Percentiles rank a stretch among this genome's conserved stretches.
Evolutionary conservation across 192 early-diverging fungal genomes (phyloP).

Genomic region (Geranomyces variabilis): DNA sequence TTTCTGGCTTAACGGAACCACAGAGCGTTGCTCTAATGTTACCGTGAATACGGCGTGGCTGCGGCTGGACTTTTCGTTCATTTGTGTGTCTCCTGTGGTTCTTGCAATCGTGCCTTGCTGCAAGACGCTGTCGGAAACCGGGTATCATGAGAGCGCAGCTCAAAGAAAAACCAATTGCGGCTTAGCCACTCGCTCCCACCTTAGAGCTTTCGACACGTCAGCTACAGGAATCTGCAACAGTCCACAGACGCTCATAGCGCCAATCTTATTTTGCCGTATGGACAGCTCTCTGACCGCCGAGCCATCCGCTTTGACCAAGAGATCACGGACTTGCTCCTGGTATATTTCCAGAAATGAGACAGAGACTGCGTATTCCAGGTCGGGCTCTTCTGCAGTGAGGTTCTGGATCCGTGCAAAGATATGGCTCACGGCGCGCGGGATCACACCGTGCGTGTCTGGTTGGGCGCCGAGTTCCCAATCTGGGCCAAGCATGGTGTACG

Average conservation of each 20-base stretch:
- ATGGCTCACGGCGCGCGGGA: constrained; percentile 51
- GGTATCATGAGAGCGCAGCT: background rate
- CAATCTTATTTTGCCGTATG: constrained; percentile 52
- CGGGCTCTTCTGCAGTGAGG: constrained; percentile 13
- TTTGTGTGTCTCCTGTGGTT: constrained; percentile 56
- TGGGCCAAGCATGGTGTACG: constrained; percentile 58
- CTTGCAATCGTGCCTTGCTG: constrained; percentile 45
- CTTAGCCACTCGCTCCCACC: too few species aligned
- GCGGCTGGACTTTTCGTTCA: constrained; percentile 49
- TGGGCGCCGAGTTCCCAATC: constrained; percentile 20
- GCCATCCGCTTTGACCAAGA: constrained; percentile 33
- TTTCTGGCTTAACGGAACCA: background rate
- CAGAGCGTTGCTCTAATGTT: constrained; percentile 42
- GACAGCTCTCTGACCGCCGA: constrained; percentile 43
- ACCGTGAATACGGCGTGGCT: constrained; percentile 58
- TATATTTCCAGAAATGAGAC: constrained; percentile 62
- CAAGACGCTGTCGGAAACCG: constrained; percentile 37
- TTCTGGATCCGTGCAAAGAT: constrained; percentile 43
- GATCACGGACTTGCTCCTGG: constrained; percentile 58
- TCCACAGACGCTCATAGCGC: constrained; percentile 47
- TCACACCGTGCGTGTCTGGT: constrained; percentile 47
- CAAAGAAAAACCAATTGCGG: background rate
- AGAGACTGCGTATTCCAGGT: constrained; percentile 35
- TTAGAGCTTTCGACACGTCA: constrained; percentile 33
- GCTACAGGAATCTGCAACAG: constrained; percentile 40